Evolutionary conservation across 345 rosid species (phyloP).

Genomic region (Eucalyptus sp.): DNA sequence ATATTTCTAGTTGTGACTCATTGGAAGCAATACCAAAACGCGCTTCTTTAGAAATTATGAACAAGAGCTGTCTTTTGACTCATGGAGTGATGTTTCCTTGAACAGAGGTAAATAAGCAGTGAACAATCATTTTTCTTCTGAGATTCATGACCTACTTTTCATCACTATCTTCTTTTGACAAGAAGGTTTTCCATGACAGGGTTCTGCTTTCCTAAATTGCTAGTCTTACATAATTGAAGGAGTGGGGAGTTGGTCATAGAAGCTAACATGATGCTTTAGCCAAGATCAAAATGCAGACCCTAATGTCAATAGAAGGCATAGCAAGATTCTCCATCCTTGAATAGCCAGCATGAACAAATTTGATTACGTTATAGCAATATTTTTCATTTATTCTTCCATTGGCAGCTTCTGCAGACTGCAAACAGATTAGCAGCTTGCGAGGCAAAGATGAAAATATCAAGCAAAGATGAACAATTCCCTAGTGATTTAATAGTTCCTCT

Average conservation of each 20-base stretch:
- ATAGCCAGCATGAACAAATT: no score
- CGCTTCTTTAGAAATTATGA: neutral
- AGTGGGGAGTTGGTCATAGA: neutral
- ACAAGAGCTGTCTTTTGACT: rapidly evolving
- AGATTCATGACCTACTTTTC: neutral
- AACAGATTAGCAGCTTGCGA: no score
- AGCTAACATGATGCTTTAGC: neutral
- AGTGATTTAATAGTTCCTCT: no score
- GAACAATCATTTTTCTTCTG: neutral
- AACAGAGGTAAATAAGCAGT: neutral
- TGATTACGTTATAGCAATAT: no score
- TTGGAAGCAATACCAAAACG: neutral
- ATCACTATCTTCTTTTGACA: neutral
- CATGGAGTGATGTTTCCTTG: neutral
- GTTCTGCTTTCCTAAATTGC: neutral
- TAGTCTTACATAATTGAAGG: no score
- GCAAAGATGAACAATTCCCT: no score
- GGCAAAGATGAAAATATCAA: no score
- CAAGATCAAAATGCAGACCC: neutral
- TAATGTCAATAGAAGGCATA: neutral
- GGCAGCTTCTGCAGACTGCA: no score
- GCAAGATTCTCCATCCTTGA: neutral
- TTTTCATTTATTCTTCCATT: no score
- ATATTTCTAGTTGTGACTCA: neutral
- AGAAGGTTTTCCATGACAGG: neutral